Evolutionary conservation across 1,139 yeast genomes (phyloP).

Genomic region (Lodderomyces orthopsilosis): DNA sequence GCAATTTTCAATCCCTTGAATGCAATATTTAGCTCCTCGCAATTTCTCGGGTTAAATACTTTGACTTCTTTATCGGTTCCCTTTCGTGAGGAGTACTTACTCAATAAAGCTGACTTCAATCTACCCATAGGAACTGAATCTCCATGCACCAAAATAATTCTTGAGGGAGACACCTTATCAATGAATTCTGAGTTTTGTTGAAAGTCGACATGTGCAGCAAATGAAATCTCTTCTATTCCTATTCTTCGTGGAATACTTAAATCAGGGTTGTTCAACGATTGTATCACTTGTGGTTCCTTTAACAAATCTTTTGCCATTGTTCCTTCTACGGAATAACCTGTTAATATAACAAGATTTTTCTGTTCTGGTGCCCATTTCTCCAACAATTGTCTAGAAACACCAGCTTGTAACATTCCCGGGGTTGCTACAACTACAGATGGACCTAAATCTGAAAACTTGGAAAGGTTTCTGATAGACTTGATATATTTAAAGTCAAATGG

Average conservation of each 20-base stretch:
- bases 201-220: conserved; percentile 98
- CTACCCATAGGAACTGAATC: conserved; percentile 98
- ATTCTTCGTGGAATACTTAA: conserved; percentile 82
- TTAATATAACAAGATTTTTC: conserved; percentile 78
- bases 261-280: conserved; percentile 77
- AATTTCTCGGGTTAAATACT: conserved; percentile 89
- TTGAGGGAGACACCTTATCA: conserved; percentile 79
- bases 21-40: conserved; percentile 72
- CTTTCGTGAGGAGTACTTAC: conserved; percentile 78
- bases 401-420: conserved; percentile 98
- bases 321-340: conserved; percentile 98
- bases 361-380: conserved; percentile 99
- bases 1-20: conserved; percentile 86
- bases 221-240: conserved; percentile 90
- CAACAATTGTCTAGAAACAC: conserved; percentile 83
- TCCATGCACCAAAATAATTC: conserved; percentile 93
- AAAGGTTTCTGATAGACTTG: conserved; percentile 74
- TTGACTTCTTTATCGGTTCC: conserved; percentile 91
- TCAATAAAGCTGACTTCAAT: conserved; percentile 83
- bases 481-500: conserved; percentile 91
- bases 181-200: conserved; percentile 90
- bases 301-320: conserved; percentile 91
- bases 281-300: conserved; percentile 86
- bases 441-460: conserved; percentile 85
- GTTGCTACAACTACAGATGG: conserved; percentile 96